These are phyloP conservation scores for Lactarius psammicola DNA, from an alignment of 768 basidiomycete species.

Conservation along the genomic window DNA sequence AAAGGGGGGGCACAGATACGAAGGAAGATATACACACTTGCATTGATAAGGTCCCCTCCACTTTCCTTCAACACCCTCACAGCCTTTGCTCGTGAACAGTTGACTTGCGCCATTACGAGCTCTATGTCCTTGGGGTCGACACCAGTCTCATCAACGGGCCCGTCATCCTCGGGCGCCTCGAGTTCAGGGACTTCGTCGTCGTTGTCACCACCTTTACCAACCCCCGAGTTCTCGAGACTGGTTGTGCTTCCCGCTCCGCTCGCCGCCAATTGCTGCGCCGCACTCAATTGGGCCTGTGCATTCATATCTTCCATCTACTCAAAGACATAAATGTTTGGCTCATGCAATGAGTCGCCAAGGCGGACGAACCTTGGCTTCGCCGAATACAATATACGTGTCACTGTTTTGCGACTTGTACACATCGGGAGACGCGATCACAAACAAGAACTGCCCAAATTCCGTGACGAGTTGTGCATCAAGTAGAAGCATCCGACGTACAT, in stretches of 20 bases:
- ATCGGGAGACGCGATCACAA: constrained; percentile 90
- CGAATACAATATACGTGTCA: constrained; percentile 99
- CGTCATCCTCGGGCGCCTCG: constrained; percentile 80
- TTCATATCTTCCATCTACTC: constrained; percentile 84
- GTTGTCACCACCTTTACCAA: constrained; percentile 58
- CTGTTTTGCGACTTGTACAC: constrained; percentile 98
- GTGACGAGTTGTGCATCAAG: neutral
- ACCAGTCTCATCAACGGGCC: constrained; percentile 78
- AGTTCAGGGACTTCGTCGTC: constrained; percentile 81
- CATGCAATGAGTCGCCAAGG: neutral
- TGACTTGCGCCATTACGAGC: constrained; percentile 88
- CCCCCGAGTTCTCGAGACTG: constrained; percentile 51
- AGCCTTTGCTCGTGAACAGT: constrained; percentile 89
- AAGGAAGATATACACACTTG: constrained; percentile 61
- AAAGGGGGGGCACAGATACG: neutral
- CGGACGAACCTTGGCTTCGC: constrained; percentile 80
- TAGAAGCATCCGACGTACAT: constrained; percentile 50
- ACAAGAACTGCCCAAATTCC: constrained; percentile 58
- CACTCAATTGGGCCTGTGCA: constrained; percentile 69
- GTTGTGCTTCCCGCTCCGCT: constrained; percentile 47
- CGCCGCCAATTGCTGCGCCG: constrained; percentile 74
- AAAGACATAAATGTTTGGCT: neutral
- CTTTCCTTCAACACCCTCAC: constrained; percentile 87
- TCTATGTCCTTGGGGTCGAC: constrained; percentile 95
- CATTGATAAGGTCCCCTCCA: constrained; percentile 93